Evolutionary conservation across 2,329 filamentous ascomycete genomes (phyloP).

Genomic region (Penicillium oxalicum): DNA sequence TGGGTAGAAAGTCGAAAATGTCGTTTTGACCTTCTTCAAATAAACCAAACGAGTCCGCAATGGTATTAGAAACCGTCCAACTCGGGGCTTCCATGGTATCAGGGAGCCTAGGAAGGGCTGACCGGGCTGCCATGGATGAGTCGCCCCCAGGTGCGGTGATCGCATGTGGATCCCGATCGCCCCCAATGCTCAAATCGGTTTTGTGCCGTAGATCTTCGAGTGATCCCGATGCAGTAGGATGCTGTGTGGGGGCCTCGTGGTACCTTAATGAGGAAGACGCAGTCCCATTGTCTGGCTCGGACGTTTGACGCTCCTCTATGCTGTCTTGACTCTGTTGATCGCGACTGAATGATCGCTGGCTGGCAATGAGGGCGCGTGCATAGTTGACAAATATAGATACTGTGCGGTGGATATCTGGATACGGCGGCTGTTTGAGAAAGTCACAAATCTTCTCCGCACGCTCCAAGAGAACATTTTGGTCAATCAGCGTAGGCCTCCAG

Average conservation of each 20-base stretch:
- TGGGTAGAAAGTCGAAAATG: slow-evolving; percentile 33
- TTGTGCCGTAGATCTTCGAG: slow-evolving; percentile 18
- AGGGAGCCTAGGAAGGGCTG: slow-evolving; percentile 21
- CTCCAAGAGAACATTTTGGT: slow-evolving; percentile 26
- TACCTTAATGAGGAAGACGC: slow-evolving; percentile 10
- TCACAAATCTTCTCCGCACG: slow-evolving; percentile 30
- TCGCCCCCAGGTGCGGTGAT: slow-evolving; percentile 16
- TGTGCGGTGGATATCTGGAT: slow-evolving; percentile 35
- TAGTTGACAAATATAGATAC: slow-evolving; percentile 35
- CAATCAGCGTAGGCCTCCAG: slow-evolving; percentile 30
- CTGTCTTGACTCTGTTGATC: slow-evolving; percentile 10
- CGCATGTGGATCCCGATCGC: slow-evolving; percentile 16
- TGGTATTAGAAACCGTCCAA: slow-evolving; percentile 33
- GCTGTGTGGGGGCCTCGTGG: slow-evolving; percentile 14
- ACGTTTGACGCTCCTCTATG: slow-evolving; percentile 12
- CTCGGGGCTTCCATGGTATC: slow-evolving; percentile 31
- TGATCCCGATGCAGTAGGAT: slow-evolving; percentile 13
- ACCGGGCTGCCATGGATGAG: slow-evolving; percentile 15
- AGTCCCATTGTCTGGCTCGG: slow-evolving; percentile 14
- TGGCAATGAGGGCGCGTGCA: slow-evolving; percentile 29
- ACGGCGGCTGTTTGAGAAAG: slow-evolving; percentile 32
- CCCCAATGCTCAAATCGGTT: slow-evolving; percentile 13
- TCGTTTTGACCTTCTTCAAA: slow-evolving; percentile 35
- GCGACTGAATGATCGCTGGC: slow-evolving; percentile 17
- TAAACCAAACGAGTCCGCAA: slow-evolving; percentile 33